phyloP scores from a whole-genome alignment of 345 rosid genomes.

The Abelmoschus esculentus region DNA sequence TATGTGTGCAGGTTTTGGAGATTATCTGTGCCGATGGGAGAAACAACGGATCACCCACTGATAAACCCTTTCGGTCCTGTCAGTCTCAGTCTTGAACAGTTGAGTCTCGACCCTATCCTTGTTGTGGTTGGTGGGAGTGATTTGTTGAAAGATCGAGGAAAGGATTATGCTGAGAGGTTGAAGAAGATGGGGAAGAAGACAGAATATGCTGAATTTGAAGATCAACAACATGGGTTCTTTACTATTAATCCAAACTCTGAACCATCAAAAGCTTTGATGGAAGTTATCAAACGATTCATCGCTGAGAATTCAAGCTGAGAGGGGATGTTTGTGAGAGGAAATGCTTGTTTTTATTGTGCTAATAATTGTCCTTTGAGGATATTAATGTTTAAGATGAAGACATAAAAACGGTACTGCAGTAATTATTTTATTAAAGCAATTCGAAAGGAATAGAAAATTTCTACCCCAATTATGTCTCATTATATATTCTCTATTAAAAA shows the following conservation, averaged over 20 bases:
- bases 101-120: constrained; percentile 38
- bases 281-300: constrained; percentile 30
- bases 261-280: constrained; percentile 35
- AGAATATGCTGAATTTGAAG: constrained; percentile 43
- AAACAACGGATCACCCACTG: constrained; percentile 43
- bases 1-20: constrained; percentile 44
- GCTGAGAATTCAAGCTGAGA: constrained; percentile 16
- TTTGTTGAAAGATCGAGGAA: constrained; percentile 39
- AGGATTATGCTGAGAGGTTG: constrained; percentile 38
- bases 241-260: constrained; percentile 42
- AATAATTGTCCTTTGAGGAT: background rate
- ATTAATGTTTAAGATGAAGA: no score
- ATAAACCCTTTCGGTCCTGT: constrained; percentile 54
- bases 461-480: no score
- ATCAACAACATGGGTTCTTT: constrained; percentile 54
- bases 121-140: constrained; percentile 47
- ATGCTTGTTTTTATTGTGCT: background rate
- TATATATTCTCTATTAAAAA: no score
- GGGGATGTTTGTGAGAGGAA: background rate
- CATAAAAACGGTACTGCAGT: no score
- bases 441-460: no score
- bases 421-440: no score
- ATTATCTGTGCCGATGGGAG: constrained; percentile 42
- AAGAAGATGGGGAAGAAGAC: constrained; percentile 35
- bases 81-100: constrained; percentile 26